A percentile compares a stretch with the other conserved stretches of the same genome.
phyloP scores from a whole-genome alignment of 192 early-diverging fungal species.

The Chytriomyces sp. region DNA sequence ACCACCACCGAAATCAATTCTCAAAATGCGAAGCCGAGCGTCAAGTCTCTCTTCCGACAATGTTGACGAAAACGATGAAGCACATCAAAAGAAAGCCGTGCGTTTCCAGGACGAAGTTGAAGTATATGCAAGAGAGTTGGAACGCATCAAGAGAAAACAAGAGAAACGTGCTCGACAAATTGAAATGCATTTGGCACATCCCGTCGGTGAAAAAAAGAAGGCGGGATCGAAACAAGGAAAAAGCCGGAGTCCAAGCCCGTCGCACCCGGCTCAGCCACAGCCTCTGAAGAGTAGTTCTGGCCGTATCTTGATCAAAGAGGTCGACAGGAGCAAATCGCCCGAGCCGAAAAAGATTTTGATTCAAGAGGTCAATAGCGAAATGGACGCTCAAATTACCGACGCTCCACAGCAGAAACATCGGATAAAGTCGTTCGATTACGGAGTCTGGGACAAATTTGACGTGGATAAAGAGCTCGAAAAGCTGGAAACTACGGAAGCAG shows the following conservation, averaged over 20 bases:
- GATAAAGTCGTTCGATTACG: constrained; percentile 44
- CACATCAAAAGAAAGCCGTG: not conserved
- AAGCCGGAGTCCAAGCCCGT: constrained; percentile 3
- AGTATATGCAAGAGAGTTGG: not conserved
- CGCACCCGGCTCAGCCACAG: not conserved
- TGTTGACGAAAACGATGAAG: not conserved
- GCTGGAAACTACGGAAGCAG: constrained; percentile 7
- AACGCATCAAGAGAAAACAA: constrained; percentile 25
- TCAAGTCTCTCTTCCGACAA: not conserved
- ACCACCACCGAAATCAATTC: not conserved
- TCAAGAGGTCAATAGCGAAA: not conserved
- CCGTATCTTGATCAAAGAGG: not conserved
- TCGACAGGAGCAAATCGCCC: not conserved
- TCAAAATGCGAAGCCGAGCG: not conserved
- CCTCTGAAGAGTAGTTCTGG: not conserved
- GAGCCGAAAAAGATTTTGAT: not conserved
- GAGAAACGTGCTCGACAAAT: constrained; percentile 18
- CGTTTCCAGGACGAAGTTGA: constrained; percentile 33
- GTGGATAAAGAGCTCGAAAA: constrained; percentile 38
- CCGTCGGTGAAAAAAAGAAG: constrained; percentile 4
- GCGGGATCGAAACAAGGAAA: not conserved
- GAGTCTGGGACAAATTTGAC: constrained; percentile 43
- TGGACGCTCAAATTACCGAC: not conserved
- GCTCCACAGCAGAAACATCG: not conserved
- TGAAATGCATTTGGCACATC: constrained; percentile 27